A percentile compares a stretch with the other conserved stretches of the same genome.
These are phyloP conservation scores for Russula sp. DNA, from an alignment of 768 basidiomycete genomes.

Conservation along the genomic window DNA sequence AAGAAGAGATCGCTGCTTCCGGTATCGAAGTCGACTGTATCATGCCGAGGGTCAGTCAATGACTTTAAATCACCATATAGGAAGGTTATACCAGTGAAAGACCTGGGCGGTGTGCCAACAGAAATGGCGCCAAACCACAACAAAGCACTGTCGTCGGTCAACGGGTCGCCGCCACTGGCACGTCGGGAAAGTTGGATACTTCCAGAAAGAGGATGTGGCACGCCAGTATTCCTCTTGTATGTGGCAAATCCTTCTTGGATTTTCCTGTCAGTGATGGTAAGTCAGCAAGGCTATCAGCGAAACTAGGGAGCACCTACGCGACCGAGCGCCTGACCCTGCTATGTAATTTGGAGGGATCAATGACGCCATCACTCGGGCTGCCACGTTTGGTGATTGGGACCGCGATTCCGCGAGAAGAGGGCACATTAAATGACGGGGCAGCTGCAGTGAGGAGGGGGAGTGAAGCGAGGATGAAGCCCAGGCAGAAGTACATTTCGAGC, in stretches of 20 bases:
- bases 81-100: constrained; percentile 17
- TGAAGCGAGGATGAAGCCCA: constrained; percentile 9
- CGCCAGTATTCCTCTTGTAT: constrained; percentile 27
- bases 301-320: constrained; percentile 1
- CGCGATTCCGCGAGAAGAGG: neutral
- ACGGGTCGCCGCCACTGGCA: constrained; percentile 2
- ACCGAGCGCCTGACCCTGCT: neutral
- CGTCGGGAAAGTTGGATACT: constrained; percentile 3
- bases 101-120: constrained; percentile 28
- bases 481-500: constrained; percentile 8
- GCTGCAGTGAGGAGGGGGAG: constrained; percentile 18
- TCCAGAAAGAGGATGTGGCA: constrained; percentile 12
- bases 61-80: neutral
- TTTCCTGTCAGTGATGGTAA: constrained; percentile 17
- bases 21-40: constrained; percentile 43
- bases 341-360: constrained; percentile 7
- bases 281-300: neutral
- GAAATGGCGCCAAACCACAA: constrained; percentile 29
- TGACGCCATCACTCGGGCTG: neutral
- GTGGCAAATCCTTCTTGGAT: constrained; percentile 18
- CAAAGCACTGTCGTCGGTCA: constrained; percentile 10
- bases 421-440: neutral
- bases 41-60: neutral
- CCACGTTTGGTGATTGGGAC: constrained; percentile 17
- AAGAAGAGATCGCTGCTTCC: constrained; percentile 39